Evolutionary conservation across 2,329 filamentous ascomycete genomes (phyloP), one percentile per base, ranked within the genome.

Genomic region (Calonectria montana): DNA sequence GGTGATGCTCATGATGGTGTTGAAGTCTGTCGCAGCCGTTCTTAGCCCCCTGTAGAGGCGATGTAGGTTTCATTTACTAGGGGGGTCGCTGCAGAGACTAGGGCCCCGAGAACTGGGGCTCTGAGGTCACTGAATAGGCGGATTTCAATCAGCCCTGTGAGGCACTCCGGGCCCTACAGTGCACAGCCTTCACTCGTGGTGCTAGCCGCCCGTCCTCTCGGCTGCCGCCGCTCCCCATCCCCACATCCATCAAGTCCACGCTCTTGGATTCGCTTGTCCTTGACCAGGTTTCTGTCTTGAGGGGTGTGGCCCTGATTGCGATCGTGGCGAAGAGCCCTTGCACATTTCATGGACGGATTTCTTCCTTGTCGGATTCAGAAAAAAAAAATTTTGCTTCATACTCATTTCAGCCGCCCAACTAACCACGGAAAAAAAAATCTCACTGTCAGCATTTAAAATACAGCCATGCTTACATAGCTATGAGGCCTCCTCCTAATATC

Each of bases 131-230:
- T 35, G 61, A 31, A 21, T 16, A 39, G 65, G 53, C 25, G 21
- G 27, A 53, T 25, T 31, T 31, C 39, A 71, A 65, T 71, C 69
- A 71, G 69, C 69, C 69, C 69, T 71, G 69, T 67, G 69, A 71
- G 69, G 64, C 64, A 63, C 35, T 67, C 57, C 62, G 41, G 31
- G 47, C 41, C 53, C 6, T n/a, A 35, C 37, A 39, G 43, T 65
- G 67, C 67, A 70, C 67, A 41, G 67, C 68, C 68, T 57, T 48
- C 18, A 27, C 35, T 59, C 6, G 31, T 27, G n/a, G 31, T 59
- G 35, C 31, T 59, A 59, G 31, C 57, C 37, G 65, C 47, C 31
- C 63, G 21, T 31, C 25, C 39, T 31, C 29, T 59, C 53, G 53
- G 53, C 25, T 45, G 53, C 37, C 35, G 47, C 50, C 53, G 53